These are phyloP conservation scores for Ogataea trehalophila DNA, from an alignment of 805 yeast species.

Conservation along the genomic window DNA sequence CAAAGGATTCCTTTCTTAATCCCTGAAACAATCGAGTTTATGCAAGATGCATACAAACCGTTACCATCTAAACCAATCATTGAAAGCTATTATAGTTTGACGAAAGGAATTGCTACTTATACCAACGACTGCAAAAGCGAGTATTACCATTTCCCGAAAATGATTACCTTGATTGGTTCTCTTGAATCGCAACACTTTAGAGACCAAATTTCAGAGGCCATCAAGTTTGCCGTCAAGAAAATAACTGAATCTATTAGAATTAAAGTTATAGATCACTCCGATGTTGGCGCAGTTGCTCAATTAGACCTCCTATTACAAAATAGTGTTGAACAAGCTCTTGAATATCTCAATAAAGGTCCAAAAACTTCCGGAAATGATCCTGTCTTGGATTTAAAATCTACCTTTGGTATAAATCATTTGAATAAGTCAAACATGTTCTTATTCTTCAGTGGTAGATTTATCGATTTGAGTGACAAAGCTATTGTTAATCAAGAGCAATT, in stretches of 20 bases:
- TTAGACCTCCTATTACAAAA: too few species aligned
- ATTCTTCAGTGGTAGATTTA: slow-evolving; percentile 51
- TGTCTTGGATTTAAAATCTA: not conserved
- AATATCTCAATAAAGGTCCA: not conserved
- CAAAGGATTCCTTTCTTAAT: slow-evolving; percentile 46
- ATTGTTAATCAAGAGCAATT: slow-evolving; percentile 26
- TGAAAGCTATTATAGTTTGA: not conserved
- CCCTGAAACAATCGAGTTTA: slow-evolving; percentile 41
- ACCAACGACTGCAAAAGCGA: not conserved
- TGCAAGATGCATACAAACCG: slow-evolving; percentile 10
- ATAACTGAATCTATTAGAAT: slow-evolving; percentile 12
- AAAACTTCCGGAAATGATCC: not conserved
- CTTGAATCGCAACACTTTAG: slow-evolving; percentile 35
- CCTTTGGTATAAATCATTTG: slow-evolving; percentile 4
- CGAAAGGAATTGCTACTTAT: not conserved
- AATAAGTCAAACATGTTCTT: slow-evolving; percentile 29
- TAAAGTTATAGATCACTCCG: slow-evolving; percentile 14
- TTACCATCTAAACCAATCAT: slow-evolving; percentile 3
- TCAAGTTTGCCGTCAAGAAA: slow-evolving; percentile 16
- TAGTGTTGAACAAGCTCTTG: too few species aligned
- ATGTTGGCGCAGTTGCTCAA: not conserved
- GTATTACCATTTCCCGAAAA: slow-evolving; percentile 6
- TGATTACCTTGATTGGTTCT: slow-evolving; percentile 57
- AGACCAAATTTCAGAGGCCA: slow-evolving; percentile 39
- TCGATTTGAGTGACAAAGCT: slow-evolving; percentile 30